A percentile compares a stretch with the other conserved stretches of the same genome.
Evolutionary conservation across 1,284 basidiomycete species (phyloP).

Genomic region (Puccinia coronata): DNA sequence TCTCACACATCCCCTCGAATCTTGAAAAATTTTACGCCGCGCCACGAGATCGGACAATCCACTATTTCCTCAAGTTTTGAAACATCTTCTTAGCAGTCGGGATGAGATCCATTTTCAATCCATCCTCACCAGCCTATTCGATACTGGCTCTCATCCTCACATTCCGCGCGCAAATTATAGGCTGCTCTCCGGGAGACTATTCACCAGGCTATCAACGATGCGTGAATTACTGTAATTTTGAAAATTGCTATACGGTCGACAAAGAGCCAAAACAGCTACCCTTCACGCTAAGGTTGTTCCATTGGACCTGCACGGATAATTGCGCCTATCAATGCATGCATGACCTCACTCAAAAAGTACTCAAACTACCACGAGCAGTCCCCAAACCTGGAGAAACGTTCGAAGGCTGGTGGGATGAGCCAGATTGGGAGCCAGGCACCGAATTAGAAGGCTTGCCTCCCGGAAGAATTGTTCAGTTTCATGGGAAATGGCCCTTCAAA

Average conservation of each 20-base stretch:
- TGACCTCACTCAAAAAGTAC: slow-evolving; percentile 69
- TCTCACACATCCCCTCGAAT: no score
- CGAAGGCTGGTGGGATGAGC: slow-evolving; percentile 36
- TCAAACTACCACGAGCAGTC: slow-evolving; percentile 58
- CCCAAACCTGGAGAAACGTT: slow-evolving; percentile 32
- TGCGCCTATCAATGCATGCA: slow-evolving; percentile 91
- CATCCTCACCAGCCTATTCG: not conserved
- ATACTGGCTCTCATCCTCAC: not conserved
- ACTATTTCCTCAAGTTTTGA: not conserved
- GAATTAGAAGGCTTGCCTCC: slow-evolving; percentile 54
- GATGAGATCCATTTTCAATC: not conserved
- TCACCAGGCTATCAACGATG: slow-evolving; percentile 66
- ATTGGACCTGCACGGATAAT: slow-evolving; percentile 77
- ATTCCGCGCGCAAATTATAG: not conserved
- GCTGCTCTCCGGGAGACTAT: slow-evolving; percentile 64
- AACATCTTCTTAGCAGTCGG: not conserved
- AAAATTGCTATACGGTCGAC: slow-evolving; percentile 55
- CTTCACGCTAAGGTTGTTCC: slow-evolving; percentile 52
- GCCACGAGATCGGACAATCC: no score
- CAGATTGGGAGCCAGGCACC: slow-evolving; percentile 23
- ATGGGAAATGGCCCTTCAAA: slow-evolving; percentile 97
- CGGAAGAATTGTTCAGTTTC: slow-evolving; percentile 67
- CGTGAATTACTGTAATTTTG: slow-evolving; percentile 60
- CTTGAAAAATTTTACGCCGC: no score
- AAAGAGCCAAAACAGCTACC: slow-evolving; percentile 60